phyloP scores from a whole-genome alignment of 306 rosid species.

The Purshia tridentata region DNA sequence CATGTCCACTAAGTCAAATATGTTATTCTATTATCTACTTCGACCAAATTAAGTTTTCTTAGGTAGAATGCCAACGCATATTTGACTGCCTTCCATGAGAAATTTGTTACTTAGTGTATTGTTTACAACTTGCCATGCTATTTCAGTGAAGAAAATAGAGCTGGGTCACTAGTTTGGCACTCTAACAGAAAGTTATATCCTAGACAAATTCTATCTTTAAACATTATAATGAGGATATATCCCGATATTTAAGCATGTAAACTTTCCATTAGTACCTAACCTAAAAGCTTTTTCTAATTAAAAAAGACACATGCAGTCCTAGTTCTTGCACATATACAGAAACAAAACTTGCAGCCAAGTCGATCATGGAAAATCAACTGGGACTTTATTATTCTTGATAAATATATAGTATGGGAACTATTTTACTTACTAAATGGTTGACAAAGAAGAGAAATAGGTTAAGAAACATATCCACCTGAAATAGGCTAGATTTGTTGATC shows the following conservation, averaged over 20 bases:
- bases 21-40: background rate
- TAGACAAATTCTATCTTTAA: background rate
- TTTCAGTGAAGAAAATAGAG: background rate
- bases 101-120: background rate
- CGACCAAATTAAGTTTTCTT: background rate
- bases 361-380: background rate
- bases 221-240: background rate
- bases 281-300: no score
- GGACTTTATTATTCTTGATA: background rate
- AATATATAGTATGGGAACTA: background rate
- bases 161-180: background rate
- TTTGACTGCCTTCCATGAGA: background rate
- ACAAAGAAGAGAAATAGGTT: background rate
- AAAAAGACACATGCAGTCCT: background rate
- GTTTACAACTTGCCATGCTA: background rate
- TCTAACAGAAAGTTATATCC: background rate
- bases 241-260: slow-evolving; percentile 7
- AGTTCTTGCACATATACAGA: background rate
- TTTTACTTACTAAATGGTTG: background rate
- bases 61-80: background rate
- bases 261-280: background rate
- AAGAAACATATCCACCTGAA: background rate
- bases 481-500: background rate
- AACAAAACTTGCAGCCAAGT: background rate
- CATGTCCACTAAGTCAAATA: background rate